phyloP scores from a whole-genome alignment of 2,329 filamentous ascomycete species.

The Aspergillus pseudoglaucus region DNA sequence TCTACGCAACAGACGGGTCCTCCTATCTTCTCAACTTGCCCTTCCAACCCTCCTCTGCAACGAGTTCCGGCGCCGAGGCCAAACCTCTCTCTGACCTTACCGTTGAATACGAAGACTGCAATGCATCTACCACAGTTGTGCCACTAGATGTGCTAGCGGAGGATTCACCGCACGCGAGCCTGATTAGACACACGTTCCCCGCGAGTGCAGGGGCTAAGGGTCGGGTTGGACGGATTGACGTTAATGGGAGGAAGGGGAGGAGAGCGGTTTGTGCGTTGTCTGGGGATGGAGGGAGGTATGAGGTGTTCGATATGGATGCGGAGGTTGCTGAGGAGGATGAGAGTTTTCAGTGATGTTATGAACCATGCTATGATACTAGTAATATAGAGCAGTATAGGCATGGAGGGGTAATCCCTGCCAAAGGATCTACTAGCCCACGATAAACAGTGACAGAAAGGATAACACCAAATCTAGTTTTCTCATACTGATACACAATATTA shows the following conservation, averaged over 20 bases:
- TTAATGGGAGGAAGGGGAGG: conserved; percentile 51
- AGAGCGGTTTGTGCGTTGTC: conserved; percentile 51
- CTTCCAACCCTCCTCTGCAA: conserved; percentile 16
- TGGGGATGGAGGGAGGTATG: conserved; percentile 47
- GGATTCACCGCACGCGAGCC: conserved; percentile 10
- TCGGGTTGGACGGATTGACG: conserved; percentile 44
- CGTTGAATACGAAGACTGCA: background rate
- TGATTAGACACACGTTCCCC: conserved; percentile 44
- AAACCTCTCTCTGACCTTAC: conserved; percentile 3
- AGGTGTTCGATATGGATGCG: conserved; percentile 51
- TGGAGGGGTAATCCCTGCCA: background rate
- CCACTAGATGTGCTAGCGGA: conserved; percentile 15
- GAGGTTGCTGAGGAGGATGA: conserved; percentile 27
- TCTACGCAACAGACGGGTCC: conserved; percentile 12
- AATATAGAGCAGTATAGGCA: conserved; percentile 10
- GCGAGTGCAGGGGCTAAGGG: conserved; percentile 36
- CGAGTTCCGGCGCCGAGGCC: background rate
- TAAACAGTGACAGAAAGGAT: too few species aligned
- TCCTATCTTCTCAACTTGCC: conserved; percentile 30
- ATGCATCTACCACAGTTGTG: conserved; percentile 5
- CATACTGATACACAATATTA: too few species aligned
- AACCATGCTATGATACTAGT: conserved; percentile 13
- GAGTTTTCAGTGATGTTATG: too few species aligned
- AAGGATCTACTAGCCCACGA: too few species aligned
- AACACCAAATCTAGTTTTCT: too few species aligned